Base-by-base conservation (phyloP, 176 grass and related monocot genomes). In the Oryza meyeriana region DNA sequence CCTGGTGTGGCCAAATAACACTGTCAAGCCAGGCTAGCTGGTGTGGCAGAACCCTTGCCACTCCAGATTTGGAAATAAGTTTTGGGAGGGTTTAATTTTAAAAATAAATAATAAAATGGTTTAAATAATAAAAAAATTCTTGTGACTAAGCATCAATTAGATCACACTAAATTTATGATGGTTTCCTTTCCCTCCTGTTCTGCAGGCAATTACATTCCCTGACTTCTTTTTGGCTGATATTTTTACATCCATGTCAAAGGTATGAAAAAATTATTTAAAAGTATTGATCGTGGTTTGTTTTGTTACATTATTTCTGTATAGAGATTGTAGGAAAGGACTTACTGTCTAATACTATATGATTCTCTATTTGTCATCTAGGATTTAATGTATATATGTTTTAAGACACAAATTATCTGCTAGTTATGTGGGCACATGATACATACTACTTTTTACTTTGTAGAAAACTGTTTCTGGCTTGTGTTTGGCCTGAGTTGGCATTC, bases 171-270 rank as follows among this genome's bases (percentile, higher is more conserved):
- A 69, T 67, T 83, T 80, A 48, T 42, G 33, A 88, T 78, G 17
- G 24, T 74, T 73, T 80, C 20, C 13, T 82, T 12, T 38, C 20
- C 13, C 40, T 11, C 8, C 38, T 64, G 45, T 62, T 79, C 42
- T 94, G 47, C 78, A 99, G 97, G 91, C 93, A 63, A 96, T 99
- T 79, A 94, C 97, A 73, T 99, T 99, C 81, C 83, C 97, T 48
- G 97, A 99, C 87, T 99, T 99, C 74, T 99, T 99, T 77, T 77
- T 99, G 89, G 97, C 97, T 70, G 97, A 99, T 99, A 92, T 99
- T 81, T 88, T 99, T 89, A 99, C 97, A 81, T 99, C 97, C 80
- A 99, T 96, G 93, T 95, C 93, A 84, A 99, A 99, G 97, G 97
- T 99, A 83, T 81, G 52, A 13, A 1, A 18, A 35, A 40, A 32